These are phyloP conservation scores for Dictyostelium firmibasis DNA, from an alignment of 78 protist genomes.

Conservation along the genomic window DNA sequence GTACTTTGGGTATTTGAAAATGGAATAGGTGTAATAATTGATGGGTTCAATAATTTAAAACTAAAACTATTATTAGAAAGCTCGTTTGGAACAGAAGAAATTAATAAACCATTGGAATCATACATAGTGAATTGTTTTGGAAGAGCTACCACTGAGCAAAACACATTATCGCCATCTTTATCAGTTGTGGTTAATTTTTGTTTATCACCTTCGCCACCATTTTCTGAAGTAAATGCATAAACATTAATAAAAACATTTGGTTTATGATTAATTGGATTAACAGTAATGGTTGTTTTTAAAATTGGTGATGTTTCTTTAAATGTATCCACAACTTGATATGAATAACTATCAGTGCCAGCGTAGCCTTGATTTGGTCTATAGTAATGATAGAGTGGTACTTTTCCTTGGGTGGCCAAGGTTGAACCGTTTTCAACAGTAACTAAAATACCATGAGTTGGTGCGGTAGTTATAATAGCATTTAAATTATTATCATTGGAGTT, in stretches of 20 bases:
- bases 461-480: neutral
- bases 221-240: neutral
- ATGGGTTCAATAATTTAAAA: neutral
- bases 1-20: neutral
- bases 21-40: neutral
- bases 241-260: neutral
- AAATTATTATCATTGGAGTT: too few species aligned
- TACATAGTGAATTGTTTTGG: neutral
- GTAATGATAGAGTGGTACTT: neutral
- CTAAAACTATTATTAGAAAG: neutral
- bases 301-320: neutral
- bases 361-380: slow-evolving; percentile 42
- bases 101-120: neutral
- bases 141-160: neutral
- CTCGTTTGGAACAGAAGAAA: neutral
- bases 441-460: neutral
- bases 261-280: slow-evolving; percentile 4
- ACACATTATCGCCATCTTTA: neutral
- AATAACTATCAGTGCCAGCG: neutral
- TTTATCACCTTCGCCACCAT: neutral
- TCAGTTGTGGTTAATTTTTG: neutral
- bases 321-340: neutral
- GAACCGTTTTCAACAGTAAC: neutral
- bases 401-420: neutral
- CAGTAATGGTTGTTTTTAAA: neutral